Evolutionary conservation across 371 early-diverging fungal genomes (phyloP).

Genomic region (Lichtheimia ramosa): DNA sequence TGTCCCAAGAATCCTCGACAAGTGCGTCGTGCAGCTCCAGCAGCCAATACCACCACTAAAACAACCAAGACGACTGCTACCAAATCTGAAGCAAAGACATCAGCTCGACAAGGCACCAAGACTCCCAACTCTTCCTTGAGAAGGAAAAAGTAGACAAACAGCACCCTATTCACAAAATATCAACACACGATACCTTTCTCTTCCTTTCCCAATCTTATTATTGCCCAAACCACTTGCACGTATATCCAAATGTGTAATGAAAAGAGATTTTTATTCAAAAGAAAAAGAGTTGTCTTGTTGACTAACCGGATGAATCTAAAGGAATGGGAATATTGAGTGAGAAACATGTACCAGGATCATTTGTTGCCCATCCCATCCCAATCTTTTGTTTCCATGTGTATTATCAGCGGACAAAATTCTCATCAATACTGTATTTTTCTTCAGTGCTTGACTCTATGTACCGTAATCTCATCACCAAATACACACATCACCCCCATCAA

Average conservation of each 20-base stretch:
- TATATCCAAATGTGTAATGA: neutral
- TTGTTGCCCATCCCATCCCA: neutral
- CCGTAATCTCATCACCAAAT: constrained; percentile 1
- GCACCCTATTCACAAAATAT: neutral
- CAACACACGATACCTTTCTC: neutral
- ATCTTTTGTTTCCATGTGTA: neutral
- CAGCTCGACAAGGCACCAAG: constrained; percentile 1
- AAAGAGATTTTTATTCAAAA: neutral
- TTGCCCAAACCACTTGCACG: neutral
- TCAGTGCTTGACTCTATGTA: constrained; percentile 1
- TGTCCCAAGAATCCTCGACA: constrained; percentile 49
- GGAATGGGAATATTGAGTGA: neutral
- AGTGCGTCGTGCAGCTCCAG: constrained; percentile 7
- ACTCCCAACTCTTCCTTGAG: constrained; percentile 8
- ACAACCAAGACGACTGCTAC: neutral
- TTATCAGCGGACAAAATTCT: constrained; percentile 1
- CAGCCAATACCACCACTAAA: constrained; percentile 1
- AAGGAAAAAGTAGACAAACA: constrained; percentile 11
- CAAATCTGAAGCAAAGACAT: neutral
- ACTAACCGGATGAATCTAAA: neutral
- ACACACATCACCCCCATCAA: neutral
- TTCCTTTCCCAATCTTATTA: neutral
- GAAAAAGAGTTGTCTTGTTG: neutral
- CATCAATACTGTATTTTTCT: neutral
- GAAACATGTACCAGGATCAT: neutral